Evolutionary conservation across 768 basidiomycete genomes (phyloP), one percentile per base, ranked within the genome.

Genomic region (Tricholoma furcatifolium): DNA sequence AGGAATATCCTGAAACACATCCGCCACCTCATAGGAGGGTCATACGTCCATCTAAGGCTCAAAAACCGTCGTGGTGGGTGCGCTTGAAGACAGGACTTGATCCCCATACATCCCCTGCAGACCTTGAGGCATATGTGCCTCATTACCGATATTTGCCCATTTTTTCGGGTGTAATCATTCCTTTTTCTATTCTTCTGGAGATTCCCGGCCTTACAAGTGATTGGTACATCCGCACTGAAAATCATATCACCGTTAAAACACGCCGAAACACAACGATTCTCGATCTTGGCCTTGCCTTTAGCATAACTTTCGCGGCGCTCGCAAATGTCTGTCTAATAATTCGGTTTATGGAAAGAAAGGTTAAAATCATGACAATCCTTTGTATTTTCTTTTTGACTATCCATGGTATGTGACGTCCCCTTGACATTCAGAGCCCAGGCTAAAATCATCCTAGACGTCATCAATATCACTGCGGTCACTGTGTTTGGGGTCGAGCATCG

Each of bases 161-260:
- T 38, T 51, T 89, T 8, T 82, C 88, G 12, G 86, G 85, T 17
- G 73, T 87, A 36, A 65, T 84, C 54, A 81, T 88, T 34, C 87
- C 88, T 0, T 90, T 93, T 60, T 80, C 85, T 15, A 87, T 92
- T 44, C 74, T 93, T n/a, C 74, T 93, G 27, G 87, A 88, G 60
- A 88, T 93, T 24, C 91, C 91, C 1, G 86, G 87, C 14, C 68
- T 92, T 10, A 92, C 88, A 1, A 84, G 83, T 53, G 76, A 79
- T 47, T 89, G 88, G 89, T 89, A 84, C 56, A 77, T 87, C 51
- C 77, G 76, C 6, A 88, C 81, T 0, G 68, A 73, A 27, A 64
- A 71, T 17, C 69, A 78, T 53, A 38, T 74, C 21, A 66, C 70
- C 4, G 68, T 85, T 1, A 78, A 86, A 32, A 72, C 65, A 5